Base-by-base conservation (phyloP, 352 stramenopile species). In the Phytophthora pini region DNA sequence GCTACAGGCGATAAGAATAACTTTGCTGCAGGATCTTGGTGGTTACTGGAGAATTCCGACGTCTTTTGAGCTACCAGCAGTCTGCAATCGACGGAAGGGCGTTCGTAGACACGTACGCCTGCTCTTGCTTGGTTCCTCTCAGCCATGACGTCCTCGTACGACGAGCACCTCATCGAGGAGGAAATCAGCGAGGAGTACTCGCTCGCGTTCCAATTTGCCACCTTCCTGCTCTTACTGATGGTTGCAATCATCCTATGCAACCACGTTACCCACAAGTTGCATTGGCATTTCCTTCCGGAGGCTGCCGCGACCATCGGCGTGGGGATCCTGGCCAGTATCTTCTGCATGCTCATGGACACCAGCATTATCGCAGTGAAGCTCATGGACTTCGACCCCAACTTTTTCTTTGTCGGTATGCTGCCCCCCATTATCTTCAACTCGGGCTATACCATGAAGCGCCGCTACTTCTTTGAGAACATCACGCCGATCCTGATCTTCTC, bases 361-460 rank as follows among this genome's bases (percentile, higher is more conserved):
- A 85, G 87, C 56, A 80, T 76, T 11, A 89, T 94, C 55, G 83
- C 83, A 1, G 78, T 78, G 22, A 86, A 79, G 40, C 77, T 94
- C 27, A 92, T 91, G 85, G 70, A 89, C 70, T 98, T 98, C 63
- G 87, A 95, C 70, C 87, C 91, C 10, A 92, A 92, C 62, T 77
- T 98, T 24, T 99, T 99, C 72, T 98, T 98, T 60, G 80, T 98
- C 9, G 87, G 80, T 2, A 71, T 98, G 55, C 79, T 98, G 8
- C 94, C 96, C 12, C 94, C 93, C 15, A 98, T 98, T 60, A 97
- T 98, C 58, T 98, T 98, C 80, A 98, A 98, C 76, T 97, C 85
- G 24, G 94, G 84, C 15, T 98, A 96, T 79, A 90, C 91, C 17
- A 91, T 98, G 75, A 94, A 97, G 65, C 83, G 84, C 54, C 84